Evolutionary conservation across 1,284 basidiomycete genomes (phyloP).

Genomic region (Ustilago sp.): DNA sequence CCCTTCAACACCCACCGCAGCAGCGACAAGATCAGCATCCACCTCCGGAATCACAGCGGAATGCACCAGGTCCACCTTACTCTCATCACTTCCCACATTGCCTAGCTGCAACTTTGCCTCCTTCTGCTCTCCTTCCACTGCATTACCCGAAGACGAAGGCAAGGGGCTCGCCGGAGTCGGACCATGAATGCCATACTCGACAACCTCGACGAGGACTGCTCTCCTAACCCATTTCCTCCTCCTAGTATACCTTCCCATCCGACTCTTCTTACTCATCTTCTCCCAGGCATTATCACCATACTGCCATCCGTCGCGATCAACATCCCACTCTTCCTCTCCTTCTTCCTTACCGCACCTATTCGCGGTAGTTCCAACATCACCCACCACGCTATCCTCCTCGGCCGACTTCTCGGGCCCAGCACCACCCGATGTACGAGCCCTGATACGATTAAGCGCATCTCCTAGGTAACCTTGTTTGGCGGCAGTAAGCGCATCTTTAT

Average conservation of each 20-base stretch:
- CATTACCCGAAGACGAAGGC: neutral
- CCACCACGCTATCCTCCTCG: conserved; percentile 11
- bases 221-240: conserved; percentile 70
- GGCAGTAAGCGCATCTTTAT: conserved; percentile 30
- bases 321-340: conserved; percentile 68
- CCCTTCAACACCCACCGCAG: neutral
- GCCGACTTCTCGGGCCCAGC: neutral
- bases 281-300: conserved; percentile 98
- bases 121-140: conserved; percentile 5
- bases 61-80: conserved; percentile 22
- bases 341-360: conserved; percentile 7
- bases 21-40: conserved; percentile 22
- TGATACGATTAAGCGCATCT: conserved; percentile 44
- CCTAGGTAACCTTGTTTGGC: conserved; percentile 52
- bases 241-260: conserved; percentile 78
- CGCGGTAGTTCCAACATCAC: conserved; percentile 35
- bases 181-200: conserved; percentile 54
- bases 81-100: neutral
- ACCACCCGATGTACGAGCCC: conserved; percentile 15
- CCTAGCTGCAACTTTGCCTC: neutral
- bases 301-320: conserved; percentile 90
- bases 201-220: conserved; percentile 69
- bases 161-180: conserved; percentile 18
- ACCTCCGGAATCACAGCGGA: neutral
- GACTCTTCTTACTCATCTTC: conserved; percentile 78